Conservation (phyloP, 2,329 filamentous ascomycete species). For the Curvularia hawaiiensis region DNA sequence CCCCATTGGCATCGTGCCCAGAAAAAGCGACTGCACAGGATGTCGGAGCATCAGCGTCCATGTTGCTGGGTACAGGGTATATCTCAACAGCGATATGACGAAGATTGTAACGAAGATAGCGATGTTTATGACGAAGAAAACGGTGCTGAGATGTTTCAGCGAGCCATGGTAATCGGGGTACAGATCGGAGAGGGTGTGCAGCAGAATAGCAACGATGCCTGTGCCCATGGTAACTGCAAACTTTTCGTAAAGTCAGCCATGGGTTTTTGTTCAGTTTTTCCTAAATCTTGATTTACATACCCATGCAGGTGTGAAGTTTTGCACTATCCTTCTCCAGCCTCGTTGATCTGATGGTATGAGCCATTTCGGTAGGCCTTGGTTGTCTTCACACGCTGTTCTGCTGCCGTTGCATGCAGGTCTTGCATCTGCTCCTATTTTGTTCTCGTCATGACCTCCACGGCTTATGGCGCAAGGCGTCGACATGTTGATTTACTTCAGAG, state of each 20-base stretch:
- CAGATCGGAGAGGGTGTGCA: conserved; percentile 60
- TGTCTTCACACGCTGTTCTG: neutral
- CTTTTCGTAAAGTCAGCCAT: conserved; percentile 8
- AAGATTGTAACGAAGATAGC: conserved; percentile 60
- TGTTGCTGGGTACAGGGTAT: conserved; percentile 67
- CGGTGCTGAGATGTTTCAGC: conserved; percentile 62
- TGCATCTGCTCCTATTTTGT: neutral
- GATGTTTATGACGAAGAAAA: conserved; percentile 65
- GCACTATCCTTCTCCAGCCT: conserved; percentile 39
- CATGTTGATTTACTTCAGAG: neutral
- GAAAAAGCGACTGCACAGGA: conserved; percentile 69
- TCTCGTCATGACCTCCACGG: neutral
- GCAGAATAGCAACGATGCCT: conserved; percentile 57
- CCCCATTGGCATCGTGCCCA: conserved; percentile 70
- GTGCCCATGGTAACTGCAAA: conserved; percentile 36
- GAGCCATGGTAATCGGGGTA: conserved; percentile 56
- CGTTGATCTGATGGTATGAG: conserved; percentile 29
- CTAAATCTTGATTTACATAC: conserved; percentile 13
- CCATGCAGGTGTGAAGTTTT: conserved; percentile 46
- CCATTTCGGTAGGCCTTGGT: conserved; percentile 28
- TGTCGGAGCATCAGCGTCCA: conserved; percentile 71
- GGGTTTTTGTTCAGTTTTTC: neutral
- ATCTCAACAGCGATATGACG: conserved; percentile 62
- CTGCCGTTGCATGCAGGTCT: neutral
- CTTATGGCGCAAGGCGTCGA: neutral